Evolutionary conservation across 257 asterid species (phyloP).

Genomic region (Rhazya stricta): DNA sequence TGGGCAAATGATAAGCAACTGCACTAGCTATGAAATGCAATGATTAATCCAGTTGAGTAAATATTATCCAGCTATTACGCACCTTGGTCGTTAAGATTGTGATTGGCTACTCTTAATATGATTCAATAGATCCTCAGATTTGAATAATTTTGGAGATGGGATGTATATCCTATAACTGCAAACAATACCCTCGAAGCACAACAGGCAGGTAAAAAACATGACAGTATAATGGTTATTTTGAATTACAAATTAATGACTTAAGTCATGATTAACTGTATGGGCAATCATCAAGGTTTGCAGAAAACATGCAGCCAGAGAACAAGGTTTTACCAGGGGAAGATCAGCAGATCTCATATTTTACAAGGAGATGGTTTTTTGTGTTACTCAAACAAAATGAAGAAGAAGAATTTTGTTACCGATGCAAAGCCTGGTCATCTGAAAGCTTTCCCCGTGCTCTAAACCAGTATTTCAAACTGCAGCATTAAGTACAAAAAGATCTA

Average conservation of each 20-base stretch:
- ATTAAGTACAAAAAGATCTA: background rate
- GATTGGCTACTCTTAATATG: background rate
- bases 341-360: background rate
- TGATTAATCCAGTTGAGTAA: background rate
- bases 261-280: background rate
- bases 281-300: background rate
- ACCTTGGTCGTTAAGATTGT: background rate
- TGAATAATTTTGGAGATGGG: background rate
- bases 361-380: background rate
- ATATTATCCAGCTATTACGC: background rate
- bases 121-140: background rate
- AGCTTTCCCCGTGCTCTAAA: conserved; percentile 88
- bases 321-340: background rate
- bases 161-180: background rate
- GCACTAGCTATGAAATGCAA: background rate
- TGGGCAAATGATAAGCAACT: background rate
- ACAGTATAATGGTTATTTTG: background rate
- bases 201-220: background rate
- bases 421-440: conserved; percentile 89
- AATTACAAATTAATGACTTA: background rate
- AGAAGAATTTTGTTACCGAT: conserved; percentile 50
- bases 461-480: conserved; percentile 84
- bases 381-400: background rate
- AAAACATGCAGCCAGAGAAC: background rate
- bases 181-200: background rate